These are phyloP conservation scores for Conoideocrella luteorostrata DNA, from an alignment of 2,329 filamentous ascomycete genomes.

Conservation along the genomic window DNA sequence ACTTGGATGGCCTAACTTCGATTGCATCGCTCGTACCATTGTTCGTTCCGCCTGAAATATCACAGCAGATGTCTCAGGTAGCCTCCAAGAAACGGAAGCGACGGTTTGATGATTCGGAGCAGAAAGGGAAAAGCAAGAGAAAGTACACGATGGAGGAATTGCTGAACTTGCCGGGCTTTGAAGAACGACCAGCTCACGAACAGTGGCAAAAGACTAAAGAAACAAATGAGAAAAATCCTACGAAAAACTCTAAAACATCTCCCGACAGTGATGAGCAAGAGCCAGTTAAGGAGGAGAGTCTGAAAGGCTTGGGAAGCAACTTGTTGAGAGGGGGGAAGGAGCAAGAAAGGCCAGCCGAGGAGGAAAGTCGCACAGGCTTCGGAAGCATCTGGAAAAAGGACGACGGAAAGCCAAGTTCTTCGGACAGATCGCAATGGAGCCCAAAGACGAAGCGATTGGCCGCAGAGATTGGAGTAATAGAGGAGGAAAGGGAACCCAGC, in stretches of 20 bases:
- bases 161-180: background rate
- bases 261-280: too few species aligned
- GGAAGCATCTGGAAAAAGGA: background rate
- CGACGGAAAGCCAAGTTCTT: background rate
- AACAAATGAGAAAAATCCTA: too few species aligned
- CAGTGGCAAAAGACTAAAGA: background rate
- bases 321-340: too few species aligned
- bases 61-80: background rate
- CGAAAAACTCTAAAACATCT: too few species aligned
- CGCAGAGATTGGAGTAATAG: background rate
- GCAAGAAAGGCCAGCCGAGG: background rate
- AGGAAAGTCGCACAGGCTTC: background rate
- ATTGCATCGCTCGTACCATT: background rate
- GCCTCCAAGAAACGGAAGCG: background rate
- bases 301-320: too few species aligned
- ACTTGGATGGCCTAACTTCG: background rate
- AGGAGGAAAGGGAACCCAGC: background rate
- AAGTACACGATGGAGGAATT: background rate
- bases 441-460: background rate
- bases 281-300: too few species aligned
- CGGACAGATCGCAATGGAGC: background rate
- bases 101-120: background rate
- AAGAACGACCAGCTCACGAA: background rate
- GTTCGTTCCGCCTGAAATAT: background rate
- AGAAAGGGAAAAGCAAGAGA: background rate